A percentile compares a stretch with the other conserved stretches of the same genome.
These are phyloP conservation scores for Macaranga tanarius DNA, from an alignment of 441 rosid species.

Conservation along the genomic window DNA sequence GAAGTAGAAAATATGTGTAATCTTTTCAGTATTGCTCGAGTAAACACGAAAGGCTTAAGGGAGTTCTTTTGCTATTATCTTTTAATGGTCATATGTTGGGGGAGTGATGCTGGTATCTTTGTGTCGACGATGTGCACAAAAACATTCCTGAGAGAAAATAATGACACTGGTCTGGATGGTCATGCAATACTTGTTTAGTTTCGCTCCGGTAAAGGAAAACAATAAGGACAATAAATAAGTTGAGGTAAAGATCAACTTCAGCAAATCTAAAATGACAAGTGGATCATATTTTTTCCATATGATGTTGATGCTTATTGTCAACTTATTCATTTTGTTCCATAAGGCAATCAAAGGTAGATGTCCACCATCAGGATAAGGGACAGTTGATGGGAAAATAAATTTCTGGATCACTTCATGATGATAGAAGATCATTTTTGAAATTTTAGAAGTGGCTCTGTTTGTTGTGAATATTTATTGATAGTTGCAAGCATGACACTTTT, in stretches of 20 bases:
- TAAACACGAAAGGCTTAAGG: not conserved
- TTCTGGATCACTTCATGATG: not conserved
- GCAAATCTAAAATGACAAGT: not conserved
- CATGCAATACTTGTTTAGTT: not conserved
- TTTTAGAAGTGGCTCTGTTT: not conserved
- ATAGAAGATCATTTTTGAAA: not conserved
- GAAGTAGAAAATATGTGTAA: not conserved
- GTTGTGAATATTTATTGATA: not conserved
- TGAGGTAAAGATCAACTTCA: not conserved
- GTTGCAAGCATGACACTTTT: not conserved
- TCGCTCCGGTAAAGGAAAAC: not conserved
- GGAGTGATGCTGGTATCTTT: not conserved
- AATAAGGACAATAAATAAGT: not conserved
- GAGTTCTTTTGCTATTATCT: not conserved
- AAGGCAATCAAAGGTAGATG: not conserved
- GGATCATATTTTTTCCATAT: not conserved
- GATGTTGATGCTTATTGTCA: not conserved
- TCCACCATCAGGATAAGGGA: not conserved
- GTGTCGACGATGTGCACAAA: not conserved
- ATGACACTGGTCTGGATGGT: not conserved
- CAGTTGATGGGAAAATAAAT: conserved; percentile 3
- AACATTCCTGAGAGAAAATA: not conserved
- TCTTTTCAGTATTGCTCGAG: not conserved
- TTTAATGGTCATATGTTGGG: not conserved
- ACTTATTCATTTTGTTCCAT: not conserved